Conservation (phyloP, 2,329 filamentous ascomycete genomes). For the Herpotrichia juniperi region DNA sequence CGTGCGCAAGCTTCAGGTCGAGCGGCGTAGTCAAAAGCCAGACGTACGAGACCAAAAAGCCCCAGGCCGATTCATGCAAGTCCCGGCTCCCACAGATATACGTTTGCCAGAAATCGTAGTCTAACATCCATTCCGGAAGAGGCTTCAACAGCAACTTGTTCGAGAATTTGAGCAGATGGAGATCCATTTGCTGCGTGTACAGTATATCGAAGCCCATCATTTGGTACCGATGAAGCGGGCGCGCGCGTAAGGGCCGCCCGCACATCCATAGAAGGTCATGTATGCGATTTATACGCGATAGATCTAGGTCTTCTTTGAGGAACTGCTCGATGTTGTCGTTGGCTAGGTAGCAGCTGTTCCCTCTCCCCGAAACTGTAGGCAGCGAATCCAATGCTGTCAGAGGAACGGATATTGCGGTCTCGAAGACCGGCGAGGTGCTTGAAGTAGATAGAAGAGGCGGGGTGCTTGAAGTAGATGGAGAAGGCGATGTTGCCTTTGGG, state of each 20-base stretch:
- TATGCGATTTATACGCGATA: constrained; percentile 38
- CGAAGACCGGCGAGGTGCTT: constrained; percentile 24
- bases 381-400: constrained; percentile 36
- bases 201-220: constrained; percentile 41
- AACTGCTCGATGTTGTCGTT: constrained; percentile 34
- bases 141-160: constrained; percentile 40
- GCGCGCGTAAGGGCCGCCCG: constrained; percentile 42
- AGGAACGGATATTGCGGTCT: constrained; percentile 23
- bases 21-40: constrained; percentile 42
- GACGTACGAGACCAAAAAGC: constrained; percentile 42
- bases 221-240: constrained; percentile 42
- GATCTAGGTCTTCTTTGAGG: constrained; percentile 35
- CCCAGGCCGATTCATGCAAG: constrained; percentile 33
- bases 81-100: constrained; percentile 25
- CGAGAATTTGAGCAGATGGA: constrained; percentile 43
- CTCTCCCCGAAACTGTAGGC: constrained; percentile 35
- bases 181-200: constrained; percentile 42
- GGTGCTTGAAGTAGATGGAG: constrained; percentile 12
- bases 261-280: constrained; percentile 45
- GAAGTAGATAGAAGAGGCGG: constrained; percentile 11
- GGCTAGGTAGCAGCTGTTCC: constrained; percentile 25
- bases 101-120: constrained; percentile 36
- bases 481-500: constrained; percentile 11
- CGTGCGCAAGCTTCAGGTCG: constrained; percentile 42
- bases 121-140: constrained; percentile 39